phyloP scores from a whole-genome alignment of 768 basidiomycete species.

The Tremella yokohamensis region DNA sequence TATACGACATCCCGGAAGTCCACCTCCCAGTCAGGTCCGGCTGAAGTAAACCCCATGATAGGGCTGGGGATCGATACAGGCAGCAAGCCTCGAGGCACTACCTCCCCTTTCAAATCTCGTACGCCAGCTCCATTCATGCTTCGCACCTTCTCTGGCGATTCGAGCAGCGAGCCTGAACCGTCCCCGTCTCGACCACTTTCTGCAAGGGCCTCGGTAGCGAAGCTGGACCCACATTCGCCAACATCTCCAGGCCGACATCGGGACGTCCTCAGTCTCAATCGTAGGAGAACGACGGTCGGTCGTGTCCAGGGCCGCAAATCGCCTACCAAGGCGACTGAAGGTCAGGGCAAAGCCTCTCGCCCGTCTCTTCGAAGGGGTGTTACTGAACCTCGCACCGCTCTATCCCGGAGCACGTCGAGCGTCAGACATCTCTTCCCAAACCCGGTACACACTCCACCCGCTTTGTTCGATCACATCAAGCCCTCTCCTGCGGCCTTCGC shows the following conservation, averaged over 20 bases:
- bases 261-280: background rate
- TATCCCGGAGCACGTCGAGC: background rate
- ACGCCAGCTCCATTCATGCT: background rate
- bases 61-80: background rate
- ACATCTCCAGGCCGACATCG: background rate
- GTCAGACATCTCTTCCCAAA: slow-evolving; percentile 6
- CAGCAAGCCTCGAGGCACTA: background rate
- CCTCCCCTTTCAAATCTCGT: background rate
- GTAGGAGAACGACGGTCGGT: slow-evolving; percentile 20
- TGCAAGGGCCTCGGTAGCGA: background rate
- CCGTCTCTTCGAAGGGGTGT: slow-evolving; percentile 38
- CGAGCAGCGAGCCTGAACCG: slow-evolving; percentile 20
- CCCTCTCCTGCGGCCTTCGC: slow-evolving; percentile 52
- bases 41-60: background rate
- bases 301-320: background rate
- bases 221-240: background rate
- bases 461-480: slow-evolving; percentile 35
- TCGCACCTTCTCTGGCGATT: slow-evolving; percentile 20
- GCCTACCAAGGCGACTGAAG: background rate
- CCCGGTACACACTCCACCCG: slow-evolving; percentile 26
- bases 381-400: slow-evolving; percentile 31
- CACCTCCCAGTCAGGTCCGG: too few species aligned
- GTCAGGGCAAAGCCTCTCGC: slow-evolving; percentile 8
- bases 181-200: slow-evolving; percentile 26
- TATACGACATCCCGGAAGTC: slow-evolving; percentile 21